Evolutionary conservation across 1,139 yeast species (phyloP).

Genomic region (Kurtzmaniella quercitrusa): DNA sequence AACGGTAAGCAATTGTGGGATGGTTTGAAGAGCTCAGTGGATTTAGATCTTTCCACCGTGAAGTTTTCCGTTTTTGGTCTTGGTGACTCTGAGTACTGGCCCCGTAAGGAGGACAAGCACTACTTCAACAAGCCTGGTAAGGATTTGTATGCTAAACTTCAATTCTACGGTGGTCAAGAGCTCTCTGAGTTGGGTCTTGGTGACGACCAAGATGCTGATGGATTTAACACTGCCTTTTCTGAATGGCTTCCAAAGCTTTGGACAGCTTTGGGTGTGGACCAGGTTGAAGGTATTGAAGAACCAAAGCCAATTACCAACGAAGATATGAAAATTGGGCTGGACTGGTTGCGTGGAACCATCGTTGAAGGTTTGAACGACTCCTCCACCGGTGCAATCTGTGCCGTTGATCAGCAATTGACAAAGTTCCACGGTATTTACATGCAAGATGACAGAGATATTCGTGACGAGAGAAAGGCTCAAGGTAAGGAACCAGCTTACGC

Average conservation of each 20-base stretch:
- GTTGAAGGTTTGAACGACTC: slow-evolving; percentile 79
- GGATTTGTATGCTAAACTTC: slow-evolving; percentile 64
- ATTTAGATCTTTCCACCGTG: slow-evolving; percentile 67
- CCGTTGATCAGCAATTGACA: slow-evolving; percentile 91
- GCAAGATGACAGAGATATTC: slow-evolving; percentile 97
- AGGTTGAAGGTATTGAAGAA: slow-evolving; percentile 82
- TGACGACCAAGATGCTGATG: slow-evolving; percentile 97
- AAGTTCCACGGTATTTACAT: slow-evolving; percentile 97
- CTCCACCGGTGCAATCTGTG: slow-evolving; percentile 87
- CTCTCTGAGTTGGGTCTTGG: slow-evolving; percentile 81
- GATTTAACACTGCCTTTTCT: slow-evolving; percentile 82
- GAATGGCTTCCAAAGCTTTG: slow-evolving; percentile 85
- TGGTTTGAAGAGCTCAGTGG: slow-evolving; percentile 62
- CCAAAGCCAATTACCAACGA: slow-evolving; percentile 96
- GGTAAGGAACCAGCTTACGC: slow-evolving; percentile 95
- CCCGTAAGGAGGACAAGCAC: slow-evolving; percentile 90
- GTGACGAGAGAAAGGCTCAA: slow-evolving; percentile 87
- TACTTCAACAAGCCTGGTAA: slow-evolving; percentile 90
- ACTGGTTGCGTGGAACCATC: slow-evolving; percentile 90
- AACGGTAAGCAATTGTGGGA: slow-evolving; percentile 95
- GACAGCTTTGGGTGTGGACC: slow-evolving; percentile 87
- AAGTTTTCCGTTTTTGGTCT: slow-evolving; percentile 80
- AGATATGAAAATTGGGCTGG: slow-evolving; percentile 85
- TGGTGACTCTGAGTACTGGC: slow-evolving; percentile 97
- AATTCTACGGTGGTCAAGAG: slow-evolving; percentile 68